Evolutionary conservation across 2,329 filamentous ascomycete species (phyloP), one percentile per base, ranked within the genome.

Genomic region (Pseudogymnoascus sp.): DNA sequence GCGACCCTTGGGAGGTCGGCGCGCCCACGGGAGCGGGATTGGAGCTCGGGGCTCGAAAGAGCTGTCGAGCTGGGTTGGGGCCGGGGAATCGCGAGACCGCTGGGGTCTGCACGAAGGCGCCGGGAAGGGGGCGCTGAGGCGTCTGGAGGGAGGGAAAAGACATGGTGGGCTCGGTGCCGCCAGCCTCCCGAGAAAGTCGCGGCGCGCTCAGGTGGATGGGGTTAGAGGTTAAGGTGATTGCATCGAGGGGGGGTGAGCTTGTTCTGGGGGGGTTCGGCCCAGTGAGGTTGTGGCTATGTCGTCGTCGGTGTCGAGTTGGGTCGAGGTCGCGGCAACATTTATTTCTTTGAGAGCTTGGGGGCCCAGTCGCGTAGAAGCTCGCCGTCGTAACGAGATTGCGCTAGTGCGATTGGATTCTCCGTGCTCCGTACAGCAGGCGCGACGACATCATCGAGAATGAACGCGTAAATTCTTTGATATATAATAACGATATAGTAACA

Each of bases 81-180:
- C 68, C 58, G 74, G 76, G 71, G 76, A 67, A 80, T 67, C 80
- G 78, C 60, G 80, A 80, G 61, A 77, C 74, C 62, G 87, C 89
- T 58, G 90, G 90, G 21, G 90, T 93, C 69, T 88, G 84, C 71
- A 91, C 76, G 72, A 87, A 93, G 70, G 87, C 86, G 77, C 90
- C 90, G 48, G 90, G 90, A 58, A 91, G 79, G 65, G 84, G 84
- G 69, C 89, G 85, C 76, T 87, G 81, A 39, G 90, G 90, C 62
- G 90, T 90, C 66, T 67, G 66, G 42, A 77, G 77, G 67, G 59
- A 36, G 31, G 55, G 55, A 59, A 59, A 59, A 59, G 55, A 59
- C 55, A 59, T 59, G 55, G 31, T 59, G 55, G 31, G 31, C 55
- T 59, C 55, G 55, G 55, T 39, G 55, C 55, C 31, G 55, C 55